phyloP scores from a whole-genome alignment of 169 alveolate genomes.

The Eimeria falciformis region DNA sequence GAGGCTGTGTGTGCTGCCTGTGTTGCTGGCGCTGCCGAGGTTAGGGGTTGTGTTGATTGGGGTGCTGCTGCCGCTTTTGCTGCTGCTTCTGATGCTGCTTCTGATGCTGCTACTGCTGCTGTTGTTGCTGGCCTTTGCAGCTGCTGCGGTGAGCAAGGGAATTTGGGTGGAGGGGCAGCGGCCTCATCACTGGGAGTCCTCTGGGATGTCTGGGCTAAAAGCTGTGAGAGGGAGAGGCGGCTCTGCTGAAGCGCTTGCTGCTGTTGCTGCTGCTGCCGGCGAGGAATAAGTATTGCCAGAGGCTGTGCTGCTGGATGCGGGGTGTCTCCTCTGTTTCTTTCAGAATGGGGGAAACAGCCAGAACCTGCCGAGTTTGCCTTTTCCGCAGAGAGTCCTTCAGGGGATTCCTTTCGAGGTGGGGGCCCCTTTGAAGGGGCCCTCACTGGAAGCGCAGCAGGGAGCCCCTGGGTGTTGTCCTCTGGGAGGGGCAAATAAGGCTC shows the following conservation, averaged over 20 bases:
- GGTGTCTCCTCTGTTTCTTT: no score
- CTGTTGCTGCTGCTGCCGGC: background rate
- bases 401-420: background rate
- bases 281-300: background rate
- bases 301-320: background rate
- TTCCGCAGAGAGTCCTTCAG: background rate
- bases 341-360: no score
- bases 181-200: background rate
- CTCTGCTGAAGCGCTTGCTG: background rate
- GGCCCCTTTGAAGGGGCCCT: background rate
- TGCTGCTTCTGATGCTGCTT: background rate
- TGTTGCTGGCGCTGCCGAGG: background rate
- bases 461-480: background rate
- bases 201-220: background rate
- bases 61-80: conserved; percentile 6
- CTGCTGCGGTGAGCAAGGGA: background rate
- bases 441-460: background rate
- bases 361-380: no score
- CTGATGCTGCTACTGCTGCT: conserved; percentile 5
- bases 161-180: background rate
- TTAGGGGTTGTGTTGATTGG: background rate
- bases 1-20: background rate
- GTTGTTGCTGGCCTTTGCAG: conserved; percentile 4
- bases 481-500: background rate
- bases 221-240: background rate